Conservation (phyloP, 345 rosid species). For the Gossypium stocksii region DNA sequence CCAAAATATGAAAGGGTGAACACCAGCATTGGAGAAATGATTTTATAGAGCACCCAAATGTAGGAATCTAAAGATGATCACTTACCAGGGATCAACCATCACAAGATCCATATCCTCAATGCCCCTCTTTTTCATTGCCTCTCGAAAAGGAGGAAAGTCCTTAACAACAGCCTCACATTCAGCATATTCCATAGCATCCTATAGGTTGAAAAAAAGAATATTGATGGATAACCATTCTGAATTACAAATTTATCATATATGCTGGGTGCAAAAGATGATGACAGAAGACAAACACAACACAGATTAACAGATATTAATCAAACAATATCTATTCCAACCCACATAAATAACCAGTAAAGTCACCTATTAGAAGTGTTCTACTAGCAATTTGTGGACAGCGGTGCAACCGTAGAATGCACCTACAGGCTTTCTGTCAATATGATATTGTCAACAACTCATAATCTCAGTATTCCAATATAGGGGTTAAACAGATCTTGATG, state of each 20-base stretch:
- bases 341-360: neutral
- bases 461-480: neutral
- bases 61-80: slow-evolving; percentile 2
- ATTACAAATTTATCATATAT: neutral
- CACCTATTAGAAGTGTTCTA: neutral
- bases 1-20: neutral
- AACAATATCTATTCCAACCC: neutral
- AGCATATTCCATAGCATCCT: slow-evolving; percentile 73
- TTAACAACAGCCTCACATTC: slow-evolving; percentile 75
- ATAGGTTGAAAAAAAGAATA: slow-evolving; percentile 9
- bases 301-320: neutral
- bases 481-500: neutral
- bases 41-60: neutral
- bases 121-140: slow-evolving; percentile 75
- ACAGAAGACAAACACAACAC: neutral
- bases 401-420: neutral
- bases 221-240: neutral
- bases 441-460: neutral
- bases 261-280: neutral
- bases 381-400: neutral
- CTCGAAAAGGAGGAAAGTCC: slow-evolving; percentile 55
- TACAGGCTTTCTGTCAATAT: neutral
- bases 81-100: slow-evolving; percentile 75
- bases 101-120: slow-evolving; percentile 73
- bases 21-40: neutral